Evolutionary conservation across 805 yeast genomes (phyloP).

Genomic region (Saturnispora halmiae): DNA sequence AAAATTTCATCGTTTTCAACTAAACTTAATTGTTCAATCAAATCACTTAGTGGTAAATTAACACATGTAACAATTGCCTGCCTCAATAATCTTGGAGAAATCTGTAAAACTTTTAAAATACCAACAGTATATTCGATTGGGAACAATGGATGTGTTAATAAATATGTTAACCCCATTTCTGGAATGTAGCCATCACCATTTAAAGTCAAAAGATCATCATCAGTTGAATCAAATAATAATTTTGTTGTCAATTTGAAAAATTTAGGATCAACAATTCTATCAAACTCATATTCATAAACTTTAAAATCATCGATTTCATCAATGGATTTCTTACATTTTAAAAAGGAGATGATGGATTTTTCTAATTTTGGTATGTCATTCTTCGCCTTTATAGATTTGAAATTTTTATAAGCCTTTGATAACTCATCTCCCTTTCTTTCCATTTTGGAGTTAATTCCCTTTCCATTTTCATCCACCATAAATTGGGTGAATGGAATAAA

Average conservation of each 20-base stretch:
- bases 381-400: slow-evolving; percentile 19
- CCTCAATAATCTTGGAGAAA: slow-evolving; percentile 56
- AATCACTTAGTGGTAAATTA: slow-evolving; percentile 53
- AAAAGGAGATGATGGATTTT: slow-evolving; percentile 22
- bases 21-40: slow-evolving; percentile 50
- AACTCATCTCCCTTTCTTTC: slow-evolving; percentile 19
- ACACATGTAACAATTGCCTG: slow-evolving; percentile 79
- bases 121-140: slow-evolving; percentile 52
- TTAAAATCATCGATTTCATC: slow-evolving; percentile 21
- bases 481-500: slow-evolving; percentile 13
- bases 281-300: slow-evolving; percentile 55
- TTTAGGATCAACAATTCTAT: slow-evolving; percentile 51
- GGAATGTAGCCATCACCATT: slow-evolving; percentile 34
- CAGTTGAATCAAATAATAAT: slow-evolving; percentile 30
- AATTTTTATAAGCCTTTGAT: slow-evolving; percentile 22
- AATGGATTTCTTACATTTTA: slow-evolving; percentile 19
- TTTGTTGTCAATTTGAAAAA: slow-evolving; percentile 39
- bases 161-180: slow-evolving; percentile 54
- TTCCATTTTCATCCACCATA: slow-evolving; percentile 18
- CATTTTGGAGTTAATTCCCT: slow-evolving; percentile 21
- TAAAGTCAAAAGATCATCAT: slow-evolving; percentile 11
- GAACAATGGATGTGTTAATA: slow-evolving; percentile 81
- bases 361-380: slow-evolving; percentile 27
- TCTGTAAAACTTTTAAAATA: slow-evolving; percentile 41
- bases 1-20: slow-evolving; percentile 55